These are phyloP conservation scores for Amylocarpus encephaloides DNA, from an alignment of 2,329 filamentous ascomycete species.

Conservation along the genomic window DNA sequence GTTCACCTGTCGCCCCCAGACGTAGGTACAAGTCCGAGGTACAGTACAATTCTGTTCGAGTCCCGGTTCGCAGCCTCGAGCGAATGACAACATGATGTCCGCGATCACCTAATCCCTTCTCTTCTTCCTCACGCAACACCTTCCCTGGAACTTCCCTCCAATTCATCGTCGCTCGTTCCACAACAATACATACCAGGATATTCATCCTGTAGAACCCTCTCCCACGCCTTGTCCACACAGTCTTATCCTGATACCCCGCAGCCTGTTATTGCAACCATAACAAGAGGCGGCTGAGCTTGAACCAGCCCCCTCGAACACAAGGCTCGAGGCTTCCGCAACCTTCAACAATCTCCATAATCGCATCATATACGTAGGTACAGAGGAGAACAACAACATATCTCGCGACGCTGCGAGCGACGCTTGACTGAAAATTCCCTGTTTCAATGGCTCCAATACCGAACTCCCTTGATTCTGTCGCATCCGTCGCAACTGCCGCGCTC, in stretches of 20 bases:
- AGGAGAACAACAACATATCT: constrained; percentile 3
- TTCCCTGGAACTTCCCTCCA: too few species aligned
- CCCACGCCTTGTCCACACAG: too few species aligned
- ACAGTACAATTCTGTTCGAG: too few species aligned
- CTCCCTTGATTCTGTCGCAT: constrained; percentile 4
- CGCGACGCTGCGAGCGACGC: background rate
- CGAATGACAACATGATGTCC: background rate
- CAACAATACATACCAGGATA: too few species aligned
- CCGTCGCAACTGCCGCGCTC: constrained; percentile 2
- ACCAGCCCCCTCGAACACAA: constrained; percentile 9
- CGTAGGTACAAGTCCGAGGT: background rate
- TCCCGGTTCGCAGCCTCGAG: too few species aligned
- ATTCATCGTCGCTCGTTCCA: too few species aligned
- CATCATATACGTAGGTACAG: constrained; percentile 1
- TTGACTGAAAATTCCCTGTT: constrained; percentile 1
- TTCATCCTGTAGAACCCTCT: too few species aligned
- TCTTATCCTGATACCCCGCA: too few species aligned
- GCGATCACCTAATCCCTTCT: background rate
- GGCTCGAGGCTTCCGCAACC: background rate
- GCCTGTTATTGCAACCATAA: too few species aligned
- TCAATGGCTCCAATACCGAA: constrained; percentile 17
- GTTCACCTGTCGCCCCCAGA: too few species aligned
- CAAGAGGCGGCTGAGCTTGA: constrained; percentile 5
- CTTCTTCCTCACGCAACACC: background rate
- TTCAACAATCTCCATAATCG: background rate